Base-by-base conservation (phyloP, 1,284 basidiomycete genomes). In the Takashimella tepidaria region DNA sequence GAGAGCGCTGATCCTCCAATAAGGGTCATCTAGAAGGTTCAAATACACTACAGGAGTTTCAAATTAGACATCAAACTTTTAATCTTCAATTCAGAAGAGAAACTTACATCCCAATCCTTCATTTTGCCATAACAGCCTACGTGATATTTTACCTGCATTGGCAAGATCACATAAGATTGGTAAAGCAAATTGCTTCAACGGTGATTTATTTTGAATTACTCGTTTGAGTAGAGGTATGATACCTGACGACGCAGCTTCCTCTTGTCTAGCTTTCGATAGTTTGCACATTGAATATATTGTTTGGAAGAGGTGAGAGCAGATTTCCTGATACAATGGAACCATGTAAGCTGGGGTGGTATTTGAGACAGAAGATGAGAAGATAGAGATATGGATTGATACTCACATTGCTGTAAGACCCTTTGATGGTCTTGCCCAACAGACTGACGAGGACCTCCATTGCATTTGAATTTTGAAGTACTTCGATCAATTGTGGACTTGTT, bases 111-210 rank as follows among this genome's bases (percentile, higher is more conserved):
- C 69, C 44, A 95, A 76, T 26, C 90, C 89, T 62, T 90, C 84
- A 62, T 92, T 85, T 68, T 92, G 88, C 91, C 91, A 92, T 48
- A 96, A 75, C 49, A 92, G 68, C 41, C 85, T 86, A 27, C 92
- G 81, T 66, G 90, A 92, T 50, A 85, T 88, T 78, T 95, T 96
- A 49, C 91, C 90, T 1, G 92, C 90, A 70, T 88, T 89, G 1
- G 91, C 89, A 44, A 98, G 82, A 69, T 97, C 95, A 74, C 95
- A 98, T 6, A 98, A 79, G 60, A 98, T 93, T 0, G 95, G 95
- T 47, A 98, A 79, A 0, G 95, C 95, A 67, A 98, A 98, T 68
- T 98, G 93, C 73, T 92, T 93, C 61, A 98, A 80, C 0, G 91
- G 93, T 16, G 92, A 95, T 56, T 84, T 88, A 11, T 84, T 87